Evolutionary conservation across 2,329 filamentous ascomycete genomes (phyloP).

Genomic region (Ophiostoma angusticollis): DNA sequence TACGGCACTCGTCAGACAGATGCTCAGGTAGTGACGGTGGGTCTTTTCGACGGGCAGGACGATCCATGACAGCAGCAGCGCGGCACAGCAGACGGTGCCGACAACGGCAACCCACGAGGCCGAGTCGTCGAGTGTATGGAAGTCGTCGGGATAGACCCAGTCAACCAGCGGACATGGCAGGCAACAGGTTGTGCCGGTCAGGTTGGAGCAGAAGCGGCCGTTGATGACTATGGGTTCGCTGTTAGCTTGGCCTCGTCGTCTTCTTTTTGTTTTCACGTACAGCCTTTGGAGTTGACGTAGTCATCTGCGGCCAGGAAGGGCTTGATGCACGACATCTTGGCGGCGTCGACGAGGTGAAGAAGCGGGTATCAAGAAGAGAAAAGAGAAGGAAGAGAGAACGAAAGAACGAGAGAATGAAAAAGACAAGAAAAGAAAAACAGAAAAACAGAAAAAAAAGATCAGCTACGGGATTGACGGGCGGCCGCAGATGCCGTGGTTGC

Average conservation of each 20-base stretch:
- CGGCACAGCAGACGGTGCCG: slow-evolving; percentile 57
- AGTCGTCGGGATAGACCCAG: slow-evolving; percentile 55
- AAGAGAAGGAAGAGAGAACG: background rate
- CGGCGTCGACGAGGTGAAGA: background rate
- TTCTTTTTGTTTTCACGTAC: slow-evolving; percentile 5
- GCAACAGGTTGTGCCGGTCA: slow-evolving; percentile 55
- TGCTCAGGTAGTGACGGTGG: slow-evolving; percentile 81
- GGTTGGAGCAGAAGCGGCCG: slow-evolving; percentile 40
- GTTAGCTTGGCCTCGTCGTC: background rate
- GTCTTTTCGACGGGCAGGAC: slow-evolving; percentile 79
- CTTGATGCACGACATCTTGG: slow-evolving; percentile 9
- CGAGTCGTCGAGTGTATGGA: slow-evolving; percentile 44
- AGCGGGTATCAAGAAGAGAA: background rate
- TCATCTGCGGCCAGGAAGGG: slow-evolving; percentile 9
- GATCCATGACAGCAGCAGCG: slow-evolving; percentile 68
- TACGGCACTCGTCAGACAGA: slow-evolving; percentile 67
- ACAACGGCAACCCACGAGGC: slow-evolving; percentile 77
- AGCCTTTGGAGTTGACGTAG: slow-evolving; percentile 12
- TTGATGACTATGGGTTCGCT: slow-evolving; percentile 33
- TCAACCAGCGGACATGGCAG: slow-evolving; percentile 79
- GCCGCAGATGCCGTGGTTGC: background rate
- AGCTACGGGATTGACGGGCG: no score
- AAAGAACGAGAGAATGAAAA: background rate
- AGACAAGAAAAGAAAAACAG: background rate
- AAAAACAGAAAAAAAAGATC: background rate